Evolutionary conservation across 2,329 filamentous ascomycete genomes (phyloP), one percentile per base, ranked within the genome.

Genomic region (Uncinocarpus reesii): DNA sequence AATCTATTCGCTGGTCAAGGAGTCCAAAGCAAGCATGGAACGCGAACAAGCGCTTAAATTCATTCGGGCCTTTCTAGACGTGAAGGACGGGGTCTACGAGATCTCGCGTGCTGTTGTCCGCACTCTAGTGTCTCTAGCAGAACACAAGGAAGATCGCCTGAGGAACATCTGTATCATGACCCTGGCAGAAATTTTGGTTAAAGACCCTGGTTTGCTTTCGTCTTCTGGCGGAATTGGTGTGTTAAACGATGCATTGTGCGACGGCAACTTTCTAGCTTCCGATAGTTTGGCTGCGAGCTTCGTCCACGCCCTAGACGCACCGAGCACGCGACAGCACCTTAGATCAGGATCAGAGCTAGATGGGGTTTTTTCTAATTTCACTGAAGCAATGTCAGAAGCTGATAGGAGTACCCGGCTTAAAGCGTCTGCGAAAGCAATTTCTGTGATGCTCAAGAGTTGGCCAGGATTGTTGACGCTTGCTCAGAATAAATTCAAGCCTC

Each of bases 41-140:
- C 79, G 93, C 47, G 92, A 98, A 65, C 92, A 98, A 67, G 92
- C 92, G 10, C 72, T 98, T 58, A 98, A 98, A 64, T 95, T 98
- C 63, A 83, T 96, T 21, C 80, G 92, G 51, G 86, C 89, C 7
- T 98, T 98, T 60, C 72, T 98, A 2, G 92, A 98, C 62, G 87
- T 96, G 55, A 95, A 95, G 62, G 86, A 88, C 53, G 92, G 92
- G 8, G 82, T 93, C 7, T 77, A 79, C 53, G 90, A 98, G 63
- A 77, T 98, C 29, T 93, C 92, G 1, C 78, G 85, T 50, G 83
- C 86, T 0, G 81, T 98, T 16, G 84, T 94, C 6, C 80, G 92
- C 47, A 92, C 90, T 5, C 82, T 98, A 49, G 86, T 92, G 26
- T 85, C 92, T 3, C 83, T 96, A 42, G 90, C 92, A 11, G 86